Base-by-base conservation (phyloP, 352 stramenopile genomes). In the Phytophthora pluvialis region DNA sequence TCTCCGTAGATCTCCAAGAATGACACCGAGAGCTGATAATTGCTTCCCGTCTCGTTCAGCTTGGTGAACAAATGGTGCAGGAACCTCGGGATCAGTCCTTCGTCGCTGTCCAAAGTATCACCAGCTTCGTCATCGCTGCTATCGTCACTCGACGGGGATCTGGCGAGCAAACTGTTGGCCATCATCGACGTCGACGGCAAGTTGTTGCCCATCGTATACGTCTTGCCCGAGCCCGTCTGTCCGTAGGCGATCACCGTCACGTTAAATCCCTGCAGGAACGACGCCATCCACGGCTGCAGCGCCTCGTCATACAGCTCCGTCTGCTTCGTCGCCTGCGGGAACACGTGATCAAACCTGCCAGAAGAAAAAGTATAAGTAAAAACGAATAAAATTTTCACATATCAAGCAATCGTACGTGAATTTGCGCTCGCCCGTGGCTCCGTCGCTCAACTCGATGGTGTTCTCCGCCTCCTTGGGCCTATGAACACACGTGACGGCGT, bases 1-100 rank as follows among this genome's bases (percentile, higher is more conserved):
- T 99, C 95, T 18, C 96, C 96, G 44, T 99, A 99, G 13, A 99
- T 98, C 75, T 99, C 97, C 5, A 99, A 78, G 63, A 94, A 96
- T 3, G 88, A 96, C n/a, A 95, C 88, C 0, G 81, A 89, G 3
- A 95, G 70, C 40, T 90, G 71, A 49, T 73, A 68, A 1, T 72
- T 75, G 3, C 58, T 58, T 6, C 42, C 36, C 2, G 55, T 60
- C 21, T 80, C 73, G 31, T 88, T 79, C 21, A 93, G 59, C 7
- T 75, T 73, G 0, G 54, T 47, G 38, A 96, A 96, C 13, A 95
- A 70, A 28, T 96, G 78, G 35, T 90, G 75, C 9, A 96, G 52
- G 62, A 96, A 95, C 10, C 88, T 81, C n/a, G 88, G 85, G 50
- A 96, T 94, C 28, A 96, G 59, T 13, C 88, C 88, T 78, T 91